Evolutionary conservation across 768 basidiomycete genomes (phyloP), one percentile per base, ranked within the genome.

Genomic region (Myochromella boudieri): DNA sequence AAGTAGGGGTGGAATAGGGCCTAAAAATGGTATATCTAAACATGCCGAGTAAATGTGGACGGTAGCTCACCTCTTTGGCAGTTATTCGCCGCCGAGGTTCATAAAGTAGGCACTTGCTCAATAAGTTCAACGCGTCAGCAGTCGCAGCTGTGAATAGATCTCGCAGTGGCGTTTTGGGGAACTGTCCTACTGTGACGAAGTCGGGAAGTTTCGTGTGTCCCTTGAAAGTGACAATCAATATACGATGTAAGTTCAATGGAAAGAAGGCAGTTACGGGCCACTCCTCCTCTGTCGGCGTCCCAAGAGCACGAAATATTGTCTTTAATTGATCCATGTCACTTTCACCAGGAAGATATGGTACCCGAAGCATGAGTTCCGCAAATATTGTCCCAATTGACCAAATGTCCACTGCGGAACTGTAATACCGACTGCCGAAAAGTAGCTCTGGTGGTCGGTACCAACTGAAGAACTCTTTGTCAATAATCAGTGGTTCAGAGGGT

Each of bases 331-430:
- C 95, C 81, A 99, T 87, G 64, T 98, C 97, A 42, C 83, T 88
- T 55, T 97, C 95, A 14, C 95, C 97, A 1, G 97, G 86, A 21
- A 98, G 78, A 60, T 97, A 99, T 1, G 97, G 97, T 20, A 89
- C 93, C 12, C 97, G 83, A 26, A 98, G 73, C 88, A 98, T 95
- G 41, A 98, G 79, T 63, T 99, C 97, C 3, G 95, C 92, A 60
- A 98, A 95, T 54, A 99, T 99, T 54, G 94, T 97, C 1, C 95
- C 95, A 3, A 97, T 87, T 8, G 95, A 97, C 95, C 95, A 99
- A 25, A 93, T 82, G 65, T 99, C 95, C 47, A 97, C 93, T 0
- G 87, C 87, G 1, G 91, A 84, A 58, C 91, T 82, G 65, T 99
- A 97, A 64, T 91, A 89, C 20, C 95, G 76, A 44, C 88, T 79